Base-by-base conservation (phyloP, 176 grass and related monocot species). In the Carex myosuroides region DNA sequence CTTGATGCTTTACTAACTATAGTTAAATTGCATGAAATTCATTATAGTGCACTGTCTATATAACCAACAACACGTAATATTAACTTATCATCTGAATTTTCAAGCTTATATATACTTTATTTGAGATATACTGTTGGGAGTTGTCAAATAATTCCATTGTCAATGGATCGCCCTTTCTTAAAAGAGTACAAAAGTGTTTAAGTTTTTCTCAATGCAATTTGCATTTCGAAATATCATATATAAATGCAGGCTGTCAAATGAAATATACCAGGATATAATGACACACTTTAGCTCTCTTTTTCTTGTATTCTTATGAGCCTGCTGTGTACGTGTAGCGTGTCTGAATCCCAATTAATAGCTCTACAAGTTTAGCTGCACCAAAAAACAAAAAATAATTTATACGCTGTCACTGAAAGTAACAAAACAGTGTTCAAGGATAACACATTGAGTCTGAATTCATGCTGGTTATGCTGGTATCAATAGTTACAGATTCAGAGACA, bases 281-380 rank as follows among this genome's bases (percentile, higher is more conserved):
- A 64, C 42, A 83, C 14, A 52, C 44, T 42, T 50, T 26, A 30
- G 52, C 24, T 22, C 44, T 37, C 3, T 60, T 62, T 50, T 65
- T 50, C 42, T 83, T 83, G 63, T 12, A 63, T 81, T 68, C 13
- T 26, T 89, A 99, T 83, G 96, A 99, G 68, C 89, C 93, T 73
- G 96, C 92, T 72, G 91, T 95, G 67, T 99, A 99, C 0, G 96
- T 99, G 39, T 99, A 99, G 22, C 93, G 81, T 76, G 96, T 92
- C 83, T 99, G 96, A 85, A 86, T 90, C 32, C 93, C 96, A 81
- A 89, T 93, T 65, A 99, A 42, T 81, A 99, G 88, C 83, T 95
- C 96, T n/a, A 92, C 9, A 54, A 99, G 76, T 89, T 99, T 95
- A 84, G 88, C 93, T 99, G 88, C 44, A 79, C 55, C 13, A 50